Evolutionary conservation across 345 rosid genomes (phyloP), one percentile per base, ranked within the genome.

Genomic region (Balakata baccata): DNA sequence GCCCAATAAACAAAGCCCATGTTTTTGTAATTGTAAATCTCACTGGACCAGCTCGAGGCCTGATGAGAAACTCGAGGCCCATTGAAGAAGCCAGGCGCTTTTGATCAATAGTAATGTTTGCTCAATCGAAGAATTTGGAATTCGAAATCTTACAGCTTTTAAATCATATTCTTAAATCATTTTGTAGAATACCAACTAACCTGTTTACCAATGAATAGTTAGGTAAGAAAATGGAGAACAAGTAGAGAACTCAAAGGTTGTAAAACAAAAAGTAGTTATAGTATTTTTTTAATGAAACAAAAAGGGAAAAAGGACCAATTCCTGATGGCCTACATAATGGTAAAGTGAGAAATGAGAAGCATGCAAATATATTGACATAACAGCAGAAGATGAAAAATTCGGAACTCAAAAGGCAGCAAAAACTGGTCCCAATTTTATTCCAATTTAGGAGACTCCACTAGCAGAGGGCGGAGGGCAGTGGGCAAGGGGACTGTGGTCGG

Each of bases 351-450:
- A 39, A 9, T 45, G 69, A 46, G 52, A 39, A 51, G 16, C 29
- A 34, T 6, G 13, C 10, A 51, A 14, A 41, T 18, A 46, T 58
- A 22, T 16, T 63, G 11, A 38, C 34, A 29, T 29, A 29, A 2
- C 34, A 29, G 34, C 34, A 29, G 34, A 29, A 29, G 34, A 29
- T 29, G 34, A 29, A 29, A 60, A 16, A 13, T 51, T 43, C 23
- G 20, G 23, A n/a, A 54, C 3, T n/a, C 37, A 5, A 34, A 62
- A 3, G 23, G 0, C 6, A 43, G 23, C 11, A 53, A 43, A 9
- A 43, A 43, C 7, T 53, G 53, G 76, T 73, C 76, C 70, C 43
- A 43, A 29, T 51, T 38, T 13, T 58, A 45, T 71, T 49, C 66
- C 22, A 16, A 6, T 0, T 60, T 29, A 34, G 66, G 67, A 11